A percentile compares a stretch with the other conserved stretches of the same genome.
These are phyloP conservation scores for Yarrowia osloensis DNA, from an alignment of 805 yeast species.

Conservation along the genomic window DNA sequence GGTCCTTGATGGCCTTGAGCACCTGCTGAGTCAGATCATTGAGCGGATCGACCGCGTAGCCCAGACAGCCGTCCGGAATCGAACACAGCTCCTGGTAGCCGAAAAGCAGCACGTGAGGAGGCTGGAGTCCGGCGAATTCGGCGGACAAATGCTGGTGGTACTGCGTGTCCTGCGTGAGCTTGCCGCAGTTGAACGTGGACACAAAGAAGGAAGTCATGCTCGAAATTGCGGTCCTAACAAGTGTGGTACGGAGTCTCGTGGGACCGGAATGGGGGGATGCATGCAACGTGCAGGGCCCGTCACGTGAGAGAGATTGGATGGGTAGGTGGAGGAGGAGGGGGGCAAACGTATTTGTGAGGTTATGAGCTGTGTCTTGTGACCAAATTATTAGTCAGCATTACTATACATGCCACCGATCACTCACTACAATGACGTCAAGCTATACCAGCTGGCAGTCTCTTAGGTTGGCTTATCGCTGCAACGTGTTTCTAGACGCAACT, in stretches of 20 bases:
- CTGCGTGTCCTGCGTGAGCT: slow-evolving; percentile 34
- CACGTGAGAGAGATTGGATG: too few species aligned
- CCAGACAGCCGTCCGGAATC: slow-evolving; percentile 41
- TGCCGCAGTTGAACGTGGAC: slow-evolving; percentile 41
- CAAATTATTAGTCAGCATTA: too few species aligned
- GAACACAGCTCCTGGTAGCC: slow-evolving; percentile 45
- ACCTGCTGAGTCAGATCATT: slow-evolving; percentile 39
- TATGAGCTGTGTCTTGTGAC: too few species aligned
- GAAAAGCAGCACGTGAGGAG: slow-evolving; percentile 40
- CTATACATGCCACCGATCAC: too few species aligned
- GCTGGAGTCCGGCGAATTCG: not conserved
- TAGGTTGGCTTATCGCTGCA: not conserved
- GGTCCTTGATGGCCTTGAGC: slow-evolving; percentile 37
- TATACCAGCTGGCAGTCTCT: too few species aligned
- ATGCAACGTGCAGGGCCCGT: too few species aligned
- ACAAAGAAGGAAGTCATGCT: slow-evolving; percentile 32
- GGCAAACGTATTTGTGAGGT: too few species aligned
- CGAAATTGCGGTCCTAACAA: too few species aligned
- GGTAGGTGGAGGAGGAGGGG: too few species aligned
- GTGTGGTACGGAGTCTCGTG: too few species aligned
- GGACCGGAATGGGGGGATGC: too few species aligned
- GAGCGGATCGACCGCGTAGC: slow-evolving; percentile 34
- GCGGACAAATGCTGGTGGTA: slow-evolving; percentile 32
- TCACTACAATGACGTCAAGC: too few species aligned
- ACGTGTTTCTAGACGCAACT: not conserved